Evolutionary conservation across 257 asterid genomes (phyloP), one percentile per base, ranked within the genome.

Genomic region (Rhazya stricta): DNA sequence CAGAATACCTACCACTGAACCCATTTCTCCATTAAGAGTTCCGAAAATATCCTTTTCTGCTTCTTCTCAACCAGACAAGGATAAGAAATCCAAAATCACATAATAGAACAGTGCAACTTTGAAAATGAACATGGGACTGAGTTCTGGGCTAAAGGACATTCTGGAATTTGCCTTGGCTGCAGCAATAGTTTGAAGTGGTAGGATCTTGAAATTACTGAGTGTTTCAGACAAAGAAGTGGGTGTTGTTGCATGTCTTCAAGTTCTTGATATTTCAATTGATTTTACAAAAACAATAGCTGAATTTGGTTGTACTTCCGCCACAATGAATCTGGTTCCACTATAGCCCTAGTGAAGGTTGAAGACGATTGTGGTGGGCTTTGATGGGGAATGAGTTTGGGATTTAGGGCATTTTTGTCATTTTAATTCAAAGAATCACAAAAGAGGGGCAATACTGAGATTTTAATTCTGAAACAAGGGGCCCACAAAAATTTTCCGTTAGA

Each of bases 211-310:
- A 66, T 8, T 11, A 66, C 48, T n/a, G 18, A 21, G 32, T 66
- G 32, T 66, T 66, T 37, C 41, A 60, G 16, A 57, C 65, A 57
- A 57, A 57, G 27, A 36, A 18, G 1, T 66, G 50, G 71, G 0
- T 37, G 9, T 66, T 21, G 13, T 0, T 66, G 71, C 48, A 37
- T 21, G 30, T 29, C 48, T 66, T 66, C 16, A 66, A 66, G 23
- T 37, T 66, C 50, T 37, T 21, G 48, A 66, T 41, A 30, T 66
- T 37, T 50, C 71, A 23, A 66, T 21, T 66, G 71, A 66, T 66
- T 21, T 37, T 9, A 8, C 50, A 37, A 32, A 66, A 37, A 50
- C 50, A 66, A 39, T 66, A 37, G 21, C 30, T 37, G 30, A 37
- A n/a, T n/a, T n/a, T n/a, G n/a, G n/a, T n/a, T n/a, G n/a, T n/a